These are phyloP conservation scores for Fusarium incarnatum DNA, from an alignment of 2,329 filamentous ascomycete species.

Conservation along the genomic window DNA sequence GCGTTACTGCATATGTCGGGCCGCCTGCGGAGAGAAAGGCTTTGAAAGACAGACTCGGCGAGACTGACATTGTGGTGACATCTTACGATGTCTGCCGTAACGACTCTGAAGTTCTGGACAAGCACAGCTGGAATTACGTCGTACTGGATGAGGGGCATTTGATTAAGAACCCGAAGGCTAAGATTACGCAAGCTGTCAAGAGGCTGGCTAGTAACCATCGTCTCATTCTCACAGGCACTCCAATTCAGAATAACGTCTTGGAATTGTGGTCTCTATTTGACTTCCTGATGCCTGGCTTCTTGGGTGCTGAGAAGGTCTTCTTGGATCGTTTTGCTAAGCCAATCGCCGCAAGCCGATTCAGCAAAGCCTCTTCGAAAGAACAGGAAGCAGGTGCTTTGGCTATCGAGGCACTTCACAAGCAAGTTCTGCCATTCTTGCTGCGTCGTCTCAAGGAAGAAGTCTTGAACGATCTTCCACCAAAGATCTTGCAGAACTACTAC, in stretches of 20 bases:
- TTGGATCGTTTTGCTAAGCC: slow-evolving; percentile 94
- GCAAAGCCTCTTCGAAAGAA: slow-evolving; percentile 97
- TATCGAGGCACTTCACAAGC: slow-evolving; percentile 98
- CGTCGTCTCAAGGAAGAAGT: slow-evolving; percentile 98
- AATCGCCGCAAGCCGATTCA: slow-evolving; percentile 92
- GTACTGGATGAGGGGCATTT: slow-evolving; percentile 97
- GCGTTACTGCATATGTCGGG: slow-evolving; percentile 90
- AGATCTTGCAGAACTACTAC: slow-evolving; percentile 99
- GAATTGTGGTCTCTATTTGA: slow-evolving; percentile 98
- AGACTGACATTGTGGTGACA: slow-evolving; percentile 93
- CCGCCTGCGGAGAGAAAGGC: slow-evolving; percentile 82
- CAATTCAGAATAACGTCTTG: slow-evolving; percentile 97
- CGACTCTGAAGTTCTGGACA: slow-evolving; percentile 84
- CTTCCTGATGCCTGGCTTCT: slow-evolving; percentile 98
- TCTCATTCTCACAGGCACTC: slow-evolving; percentile 94
- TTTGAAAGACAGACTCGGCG: slow-evolving; percentile 74
- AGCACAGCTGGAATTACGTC: slow-evolving; percentile 95
- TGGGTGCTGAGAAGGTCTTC: slow-evolving; percentile 95
- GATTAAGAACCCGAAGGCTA: slow-evolving; percentile 98
- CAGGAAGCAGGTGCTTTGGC: slow-evolving; percentile 96
- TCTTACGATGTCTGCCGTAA: slow-evolving; percentile 99
- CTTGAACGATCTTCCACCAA: slow-evolving; percentile 92
- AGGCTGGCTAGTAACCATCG: slow-evolving; percentile 90
- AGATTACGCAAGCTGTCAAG: slow-evolving; percentile 94
- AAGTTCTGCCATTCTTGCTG: slow-evolving; percentile 94